Evolutionary conservation across 352 stramenopile species (phyloP).

Genomic region (Elongisporangium prolatum): DNA sequence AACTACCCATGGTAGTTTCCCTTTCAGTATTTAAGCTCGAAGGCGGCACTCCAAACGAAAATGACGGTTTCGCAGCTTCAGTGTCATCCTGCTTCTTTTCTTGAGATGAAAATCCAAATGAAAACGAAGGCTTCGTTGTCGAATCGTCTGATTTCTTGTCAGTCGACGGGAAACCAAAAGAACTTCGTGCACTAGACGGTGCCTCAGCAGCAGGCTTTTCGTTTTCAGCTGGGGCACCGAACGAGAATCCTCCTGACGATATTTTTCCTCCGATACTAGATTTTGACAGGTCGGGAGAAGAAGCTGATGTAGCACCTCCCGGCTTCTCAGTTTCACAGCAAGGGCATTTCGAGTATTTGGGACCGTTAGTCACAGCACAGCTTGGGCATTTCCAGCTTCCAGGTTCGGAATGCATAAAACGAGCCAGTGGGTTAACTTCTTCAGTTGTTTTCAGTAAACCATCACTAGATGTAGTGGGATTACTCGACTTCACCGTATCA

Average conservation of each 20-base stretch:
- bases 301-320: background rate
- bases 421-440: slow-evolving; percentile 21
- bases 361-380: slow-evolving; percentile 28
- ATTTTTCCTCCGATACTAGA: slow-evolving; percentile 1
- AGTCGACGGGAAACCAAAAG: slow-evolving; percentile 10
- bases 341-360: slow-evolving; percentile 26
- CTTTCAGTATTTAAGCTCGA: slow-evolving; percentile 3
- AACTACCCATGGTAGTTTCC: background rate
- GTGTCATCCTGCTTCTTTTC: slow-evolving; percentile 6
- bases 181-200: slow-evolving; percentile 18
- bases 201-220: slow-evolving; percentile 14
- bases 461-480: slow-evolving; percentile 4
- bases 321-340: slow-evolving; percentile 35
- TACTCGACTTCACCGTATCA: background rate
- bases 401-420: slow-evolving; percentile 24
- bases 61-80: slow-evolving; percentile 16
- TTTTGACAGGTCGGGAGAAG: background rate
- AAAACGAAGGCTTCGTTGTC: slow-evolving; percentile 15
- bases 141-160: slow-evolving; percentile 11
- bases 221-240: slow-evolving; percentile 9
- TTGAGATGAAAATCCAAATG: slow-evolving; percentile 11
- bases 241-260: slow-evolving; percentile 23
- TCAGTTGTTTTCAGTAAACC: slow-evolving; percentile 7
- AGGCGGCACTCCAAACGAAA: slow-evolving; percentile 21
- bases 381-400: slow-evolving; percentile 39